Base-by-base conservation (phyloP, 106 monocot species). In the Platanthera zijinensis region DNA sequence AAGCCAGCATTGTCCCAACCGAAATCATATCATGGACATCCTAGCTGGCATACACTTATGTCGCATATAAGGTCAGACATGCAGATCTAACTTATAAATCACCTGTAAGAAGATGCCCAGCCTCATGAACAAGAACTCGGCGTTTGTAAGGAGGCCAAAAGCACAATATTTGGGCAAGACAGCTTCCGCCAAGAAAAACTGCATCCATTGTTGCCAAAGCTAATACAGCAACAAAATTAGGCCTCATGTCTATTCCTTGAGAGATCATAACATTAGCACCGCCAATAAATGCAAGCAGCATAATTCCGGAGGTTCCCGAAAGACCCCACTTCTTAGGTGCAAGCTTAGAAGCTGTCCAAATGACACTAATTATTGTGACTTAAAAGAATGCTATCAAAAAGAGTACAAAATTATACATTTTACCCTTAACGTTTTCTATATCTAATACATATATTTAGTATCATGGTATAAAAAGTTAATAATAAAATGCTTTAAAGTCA, bases 51-150 rank as follows among this genome's bases (percentile, higher is more conserved):
- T 39, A 39, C 39, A 39, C 39, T 39, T 39, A 39, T 39, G 2
- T 39, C 39, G 39, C 39, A 39, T 39, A 39, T 39, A 39, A 39
- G 9, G 48, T 17, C 45, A 19, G 28, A 21, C 3, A 62, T 53
- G 53, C 11, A 69, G 32, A 18, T 28, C 21, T 66, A 77, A 9
- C 12, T 13, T 69, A 17, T 47, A 5, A 75, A 45, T 78, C 81
- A 97, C 96, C 96, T 54, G 82, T 86, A 49, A 97, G 84, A 77
- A 97, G 87, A 86, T 97, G 96, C 18, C 96, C 93, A 52, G 96
- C 96, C 86, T 97, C 96, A 87, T 97, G 96, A 71, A 97, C 93
- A 71, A 97, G 89, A 81, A 97, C 77, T 47, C 96, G 78, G 45
- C 87, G 84, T 51, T 79, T 91, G 80, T 91, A 87, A 68, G 96